A percentile compares a stretch with the other conserved stretches of the same genome.
phyloP scores from a whole-genome alignment of 2,329 filamentous ascomycete genomes.

The Pseudonectria buxi region DNA sequence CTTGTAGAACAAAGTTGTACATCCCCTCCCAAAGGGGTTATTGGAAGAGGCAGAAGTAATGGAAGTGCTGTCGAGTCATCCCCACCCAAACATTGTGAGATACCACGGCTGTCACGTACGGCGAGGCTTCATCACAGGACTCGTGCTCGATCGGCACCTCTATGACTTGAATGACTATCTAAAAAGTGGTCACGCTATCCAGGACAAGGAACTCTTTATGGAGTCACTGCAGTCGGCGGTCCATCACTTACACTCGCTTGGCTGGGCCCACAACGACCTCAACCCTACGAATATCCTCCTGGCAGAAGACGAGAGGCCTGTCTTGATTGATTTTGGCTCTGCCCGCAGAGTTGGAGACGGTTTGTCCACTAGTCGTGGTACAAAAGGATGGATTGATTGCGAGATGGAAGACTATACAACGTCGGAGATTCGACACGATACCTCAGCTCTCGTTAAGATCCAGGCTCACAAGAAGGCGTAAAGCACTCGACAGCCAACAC shows the following conservation, averaged over 20 bases:
- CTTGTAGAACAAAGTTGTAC: conserved; percentile 5
- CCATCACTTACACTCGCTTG: conserved; percentile 8
- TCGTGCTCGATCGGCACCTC: conserved; percentile 17
- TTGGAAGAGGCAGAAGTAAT: conserved; percentile 14
- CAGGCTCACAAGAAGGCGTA: no score
- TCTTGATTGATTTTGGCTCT: conserved; percentile 9
- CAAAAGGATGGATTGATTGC: conserved; percentile 7
- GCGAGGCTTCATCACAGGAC: conserved; percentile 16
- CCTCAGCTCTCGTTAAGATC: conserved; percentile 7
- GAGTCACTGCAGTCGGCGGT: conserved; percentile 6
- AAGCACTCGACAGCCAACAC: conserved; percentile 1
- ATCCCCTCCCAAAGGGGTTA: conserved; percentile 6
- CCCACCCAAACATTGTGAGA: conserved; percentile 22
- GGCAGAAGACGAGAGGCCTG: conserved; percentile 4
- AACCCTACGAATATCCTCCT: conserved; percentile 10
- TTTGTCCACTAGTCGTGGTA: conserved; percentile 7
- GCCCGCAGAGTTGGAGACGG: conserved; percentile 7
- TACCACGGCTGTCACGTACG: conserved; percentile 23
- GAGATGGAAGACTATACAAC: conserved; percentile 9
- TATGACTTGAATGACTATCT: conserved; percentile 11
- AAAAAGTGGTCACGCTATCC: not conserved
- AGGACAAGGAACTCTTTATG: conserved; percentile 5
- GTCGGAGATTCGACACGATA: conserved; percentile 8
- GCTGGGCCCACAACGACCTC: conserved; percentile 11
- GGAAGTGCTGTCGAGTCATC: conserved; percentile 11